phyloP scores from a whole-genome alignment of 2,329 filamentous ascomycete genomes.

The Hymenoscyphus fraxineus region DNA sequence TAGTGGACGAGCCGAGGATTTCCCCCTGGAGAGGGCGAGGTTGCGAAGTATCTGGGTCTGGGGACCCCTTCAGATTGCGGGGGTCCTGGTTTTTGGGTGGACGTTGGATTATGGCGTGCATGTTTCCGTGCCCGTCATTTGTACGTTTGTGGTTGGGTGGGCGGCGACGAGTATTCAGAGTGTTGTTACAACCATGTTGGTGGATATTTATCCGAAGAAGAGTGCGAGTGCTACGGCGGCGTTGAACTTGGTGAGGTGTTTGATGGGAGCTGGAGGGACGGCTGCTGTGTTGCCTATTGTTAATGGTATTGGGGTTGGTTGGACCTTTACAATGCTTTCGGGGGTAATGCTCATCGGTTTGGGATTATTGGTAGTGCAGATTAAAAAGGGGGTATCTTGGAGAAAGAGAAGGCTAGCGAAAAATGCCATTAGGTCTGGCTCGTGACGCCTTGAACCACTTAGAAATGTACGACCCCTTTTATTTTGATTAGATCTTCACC shows the following conservation, averaged over 20 bases:
- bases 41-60: conserved; percentile 37
- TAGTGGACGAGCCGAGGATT: conserved; percentile 31
- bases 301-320: conserved; percentile 28
- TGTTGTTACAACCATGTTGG: conserved; percentile 27
- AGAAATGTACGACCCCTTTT: no score
- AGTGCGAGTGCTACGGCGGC: conserved; percentile 36
- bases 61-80: conserved; percentile 36
- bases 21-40: conserved; percentile 39
- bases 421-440: background rate
- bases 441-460: background rate
- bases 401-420: conserved; percentile 10
- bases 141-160: conserved; percentile 37
- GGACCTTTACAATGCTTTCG: conserved; percentile 26
- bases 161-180: conserved; percentile 33
- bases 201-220: conserved; percentile 36
- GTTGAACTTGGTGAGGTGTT: conserved; percentile 36
- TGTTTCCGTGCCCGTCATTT: conserved; percentile 33
- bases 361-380: conserved; percentile 36
- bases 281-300: conserved; percentile 29
- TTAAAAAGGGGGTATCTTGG: conserved; percentile 9
- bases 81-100: conserved; percentile 38
- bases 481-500: no score
- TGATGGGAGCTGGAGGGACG: conserved; percentile 35
- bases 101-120: conserved; percentile 28
- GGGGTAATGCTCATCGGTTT: conserved; percentile 39